phyloP scores from a whole-genome alignment of 2,329 filamentous ascomycete species.

The Trichoderma simmonsii region DNA sequence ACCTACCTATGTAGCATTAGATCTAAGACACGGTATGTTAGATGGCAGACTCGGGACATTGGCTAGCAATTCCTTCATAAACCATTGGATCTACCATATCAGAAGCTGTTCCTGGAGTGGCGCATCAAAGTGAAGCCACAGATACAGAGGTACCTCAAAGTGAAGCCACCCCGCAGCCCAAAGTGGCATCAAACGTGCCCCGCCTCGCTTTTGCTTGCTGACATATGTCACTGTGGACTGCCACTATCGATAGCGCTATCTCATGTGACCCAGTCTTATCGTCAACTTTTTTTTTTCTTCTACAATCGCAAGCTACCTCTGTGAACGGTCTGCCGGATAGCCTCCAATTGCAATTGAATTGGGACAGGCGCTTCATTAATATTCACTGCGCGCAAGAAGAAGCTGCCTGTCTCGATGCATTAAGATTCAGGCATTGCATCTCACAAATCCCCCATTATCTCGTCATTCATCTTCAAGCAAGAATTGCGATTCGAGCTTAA shows the following conservation, averaged over 20 bases:
- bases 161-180: background rate
- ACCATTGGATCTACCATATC: background rate
- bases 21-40: background rate
- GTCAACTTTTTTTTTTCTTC: constrained; percentile 34
- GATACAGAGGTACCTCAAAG: background rate
- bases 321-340: constrained; percentile 25
- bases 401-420: constrained; percentile 11
- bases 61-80: background rate
- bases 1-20: no score
- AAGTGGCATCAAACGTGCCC: background rate
- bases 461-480: background rate
- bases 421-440: background rate
- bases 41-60: no score
- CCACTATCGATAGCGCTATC: constrained; percentile 18
- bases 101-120: background rate
- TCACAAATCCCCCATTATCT: background rate
- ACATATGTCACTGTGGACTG: constrained; percentile 12
- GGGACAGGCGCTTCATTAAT: constrained; percentile 12
- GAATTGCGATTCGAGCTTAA: background rate
- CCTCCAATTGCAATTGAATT: constrained; percentile 26
- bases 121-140: background rate
- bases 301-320: constrained; percentile 14
- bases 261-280: constrained; percentile 25
- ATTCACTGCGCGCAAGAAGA: background rate
- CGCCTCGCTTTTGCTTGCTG: background rate